These are phyloP conservation scores for Cutaneotrichosporon cavernicola DNA, from an alignment of 1,284 basidiomycete genomes.

Conservation along the genomic window DNA sequence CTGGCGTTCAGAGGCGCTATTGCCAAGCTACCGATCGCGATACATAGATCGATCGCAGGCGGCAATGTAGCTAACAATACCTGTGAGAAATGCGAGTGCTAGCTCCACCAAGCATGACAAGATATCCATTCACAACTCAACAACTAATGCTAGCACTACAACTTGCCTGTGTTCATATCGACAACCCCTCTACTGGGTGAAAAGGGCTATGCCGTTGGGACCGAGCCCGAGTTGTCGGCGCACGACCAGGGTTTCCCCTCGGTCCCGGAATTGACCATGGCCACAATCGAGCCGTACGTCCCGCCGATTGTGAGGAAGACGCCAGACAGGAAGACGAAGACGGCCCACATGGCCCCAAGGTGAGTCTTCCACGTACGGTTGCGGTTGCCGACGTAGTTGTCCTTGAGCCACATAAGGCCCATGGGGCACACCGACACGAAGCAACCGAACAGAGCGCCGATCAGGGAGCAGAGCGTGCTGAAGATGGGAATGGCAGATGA, in stretches of 20 bases:
- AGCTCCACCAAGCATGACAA: background rate
- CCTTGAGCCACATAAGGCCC: conserved; percentile 38
- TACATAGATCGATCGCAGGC: no score
- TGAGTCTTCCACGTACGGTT: conserved; percentile 23
- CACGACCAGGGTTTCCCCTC: conserved; percentile 38
- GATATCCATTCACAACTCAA: background rate
- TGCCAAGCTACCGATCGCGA: no score
- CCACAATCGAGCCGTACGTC: conserved; percentile 40
- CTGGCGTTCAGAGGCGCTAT: no score
- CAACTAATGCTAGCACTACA: background rate
- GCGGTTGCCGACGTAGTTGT: conserved; percentile 18
- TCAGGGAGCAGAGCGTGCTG: conserved; percentile 33
- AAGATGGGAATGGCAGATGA: conserved; percentile 27
- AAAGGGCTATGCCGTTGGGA: background rate
- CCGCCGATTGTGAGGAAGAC: conserved; percentile 34
- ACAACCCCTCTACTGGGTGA: background rate
- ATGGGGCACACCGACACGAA: conserved; percentile 22
- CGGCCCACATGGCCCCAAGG: conserved; percentile 26
- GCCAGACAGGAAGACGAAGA: conserved; percentile 28
- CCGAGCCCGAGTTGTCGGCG: conserved; percentile 33
- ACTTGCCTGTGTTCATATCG: background rate
- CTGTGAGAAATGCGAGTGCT: no score
- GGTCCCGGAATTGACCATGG: conserved; percentile 20
- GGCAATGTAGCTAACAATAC: no score
- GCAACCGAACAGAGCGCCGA: conserved; percentile 33